phyloP scores from a whole-genome alignment of 2,329 filamentous ascomycete species.

The Lecanicillium sp. region DNA sequence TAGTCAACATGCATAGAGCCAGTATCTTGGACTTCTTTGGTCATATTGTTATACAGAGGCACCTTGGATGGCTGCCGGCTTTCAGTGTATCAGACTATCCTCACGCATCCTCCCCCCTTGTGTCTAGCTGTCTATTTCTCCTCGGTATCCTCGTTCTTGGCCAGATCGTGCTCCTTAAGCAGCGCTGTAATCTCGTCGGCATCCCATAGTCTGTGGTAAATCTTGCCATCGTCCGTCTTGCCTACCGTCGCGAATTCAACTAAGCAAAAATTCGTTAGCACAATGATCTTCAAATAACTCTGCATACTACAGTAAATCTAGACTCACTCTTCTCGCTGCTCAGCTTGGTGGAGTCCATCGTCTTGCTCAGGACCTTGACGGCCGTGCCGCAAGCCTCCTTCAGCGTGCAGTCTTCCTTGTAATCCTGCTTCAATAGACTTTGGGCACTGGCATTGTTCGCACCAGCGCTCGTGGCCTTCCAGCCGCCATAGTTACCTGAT shows the following conservation, averaged over 20 bases:
- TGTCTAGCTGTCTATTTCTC: slow-evolving; percentile 39
- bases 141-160: slow-evolving; percentile 71
- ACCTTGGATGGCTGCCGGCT: too few species aligned
- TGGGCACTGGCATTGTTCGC: slow-evolving; percentile 98
- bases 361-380: slow-evolving; percentile 99
- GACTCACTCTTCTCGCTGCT: slow-evolving; percentile 95
- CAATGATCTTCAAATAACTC: too few species aligned
- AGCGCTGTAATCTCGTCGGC: slow-evolving; percentile 93
- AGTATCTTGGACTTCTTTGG: not conserved
- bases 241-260: slow-evolving; percentile 98
- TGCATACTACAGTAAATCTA: not conserved
- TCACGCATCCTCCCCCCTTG: slow-evolving; percentile 6
- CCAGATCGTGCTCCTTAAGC: slow-evolving; percentile 90
- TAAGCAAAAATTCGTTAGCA: slow-evolving; percentile 29
- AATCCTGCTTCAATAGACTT: slow-evolving; percentile 96
- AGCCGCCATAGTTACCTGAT: slow-evolving; percentile 96
- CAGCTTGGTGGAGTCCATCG: slow-evolving; percentile 98
- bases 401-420: slow-evolving; percentile 95
- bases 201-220: slow-evolving; percentile 96
- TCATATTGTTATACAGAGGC: slow-evolving; percentile 10
- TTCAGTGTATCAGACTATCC: not conserved
- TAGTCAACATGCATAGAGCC: too few species aligned
- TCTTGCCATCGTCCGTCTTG: slow-evolving; percentile 87
- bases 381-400: slow-evolving; percentile 96
- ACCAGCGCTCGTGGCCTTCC: slow-evolving; percentile 97